Base-by-base conservation (phyloP, 83 land plant species). In the Diphasiastrum complanatum region DNA sequence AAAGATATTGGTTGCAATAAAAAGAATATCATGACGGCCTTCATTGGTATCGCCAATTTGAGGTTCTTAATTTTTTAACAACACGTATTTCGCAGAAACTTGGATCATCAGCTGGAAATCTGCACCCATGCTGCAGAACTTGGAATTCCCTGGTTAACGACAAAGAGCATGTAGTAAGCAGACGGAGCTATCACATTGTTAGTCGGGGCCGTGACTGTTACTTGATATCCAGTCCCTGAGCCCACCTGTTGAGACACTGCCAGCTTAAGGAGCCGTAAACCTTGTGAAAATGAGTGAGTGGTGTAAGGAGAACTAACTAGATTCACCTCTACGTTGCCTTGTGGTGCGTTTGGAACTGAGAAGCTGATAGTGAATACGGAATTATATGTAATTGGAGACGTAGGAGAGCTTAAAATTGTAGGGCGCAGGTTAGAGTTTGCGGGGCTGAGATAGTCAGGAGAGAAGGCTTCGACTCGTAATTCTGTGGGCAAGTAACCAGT, bases 261-360 rank as follows among this genome's bases (percentile, higher is more conserved):
- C 40, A 59, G 14, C 3, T 22, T 33, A 30, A 59, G 11, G 18
- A 38, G 33, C 61, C 61, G 5, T 6, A 34, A 45, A n/a, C 61
- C 61, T 22, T 59, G 61, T 24, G 45, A 33, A 34, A 6, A 59
- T 6, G 61, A 59, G 19, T 59, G 61, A 8, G 61, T 59, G 10
- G 57, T 53, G 57, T 28, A 53, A n/a, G 61, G 61, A 8, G 61
- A 5, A 34, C 61, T 59, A 14, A 59, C 50, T 14, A 59, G 4
- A 34, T 22, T 59, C 22, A 59, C 23, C 22, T 37, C 61, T 18
- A 11, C 58, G 4, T 3, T 11, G 32, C 23, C 23, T 4, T 18
- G 51, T 24, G 51, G 12, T 19, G 51, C 18, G 23, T 18, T 18
- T 24, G 51, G 51, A 18, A 47, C 12, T 24, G 51, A 47, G 51